Conservation (phyloP, 1,139 yeast genomes). For the Ogataea hybrid region DNA sequence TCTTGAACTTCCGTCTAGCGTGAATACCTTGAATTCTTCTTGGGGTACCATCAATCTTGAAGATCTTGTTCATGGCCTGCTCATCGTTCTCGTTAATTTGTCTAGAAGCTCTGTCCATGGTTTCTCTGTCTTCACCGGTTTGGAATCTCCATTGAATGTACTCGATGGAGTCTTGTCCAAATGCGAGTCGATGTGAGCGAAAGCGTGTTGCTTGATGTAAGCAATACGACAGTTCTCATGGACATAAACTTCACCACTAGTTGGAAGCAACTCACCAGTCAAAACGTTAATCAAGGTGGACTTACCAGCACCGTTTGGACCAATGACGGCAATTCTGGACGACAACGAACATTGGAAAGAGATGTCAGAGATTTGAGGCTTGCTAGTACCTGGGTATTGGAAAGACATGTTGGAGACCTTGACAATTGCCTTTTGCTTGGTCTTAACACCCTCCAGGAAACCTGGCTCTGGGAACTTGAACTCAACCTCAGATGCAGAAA, state of each 20-base stretch:
- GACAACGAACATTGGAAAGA: conserved; percentile 98
- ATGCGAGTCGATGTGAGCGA: conserved; percentile 98
- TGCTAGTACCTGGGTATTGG: conserved; percentile 98
- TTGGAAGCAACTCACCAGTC: conserved; percentile 99
- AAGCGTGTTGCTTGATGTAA: conserved; percentile 99
- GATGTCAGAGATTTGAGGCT: conserved; percentile 88
- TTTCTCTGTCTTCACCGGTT: conserved; percentile 99
- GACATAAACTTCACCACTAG: conserved; percentile 99
- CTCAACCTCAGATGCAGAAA: conserved; percentile 96
- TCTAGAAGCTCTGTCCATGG: conserved; percentile 99
- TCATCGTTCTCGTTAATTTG: conserved; percentile 96
- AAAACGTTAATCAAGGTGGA: conserved; percentile 99
- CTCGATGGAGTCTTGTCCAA: conserved; percentile 99
- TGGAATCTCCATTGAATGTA: conserved; percentile 99
- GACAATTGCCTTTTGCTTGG: conserved; percentile 99
- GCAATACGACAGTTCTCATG: conserved; percentile 98
- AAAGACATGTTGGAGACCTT: conserved; percentile 94
- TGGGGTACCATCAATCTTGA: conserved; percentile 97
- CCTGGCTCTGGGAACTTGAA: conserved; percentile 99
- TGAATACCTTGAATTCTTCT: conserved; percentile 96
- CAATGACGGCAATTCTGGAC: conserved; percentile 99
- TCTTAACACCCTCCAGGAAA: conserved; percentile 99
- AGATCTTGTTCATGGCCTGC: conserved; percentile 98
- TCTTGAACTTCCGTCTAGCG: conserved; percentile 99
- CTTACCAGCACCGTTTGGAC: conserved; percentile 99